Conservation (phyloP, 2,329 filamentous ascomycete species). For the Penicillium capsulatum region DNA sequence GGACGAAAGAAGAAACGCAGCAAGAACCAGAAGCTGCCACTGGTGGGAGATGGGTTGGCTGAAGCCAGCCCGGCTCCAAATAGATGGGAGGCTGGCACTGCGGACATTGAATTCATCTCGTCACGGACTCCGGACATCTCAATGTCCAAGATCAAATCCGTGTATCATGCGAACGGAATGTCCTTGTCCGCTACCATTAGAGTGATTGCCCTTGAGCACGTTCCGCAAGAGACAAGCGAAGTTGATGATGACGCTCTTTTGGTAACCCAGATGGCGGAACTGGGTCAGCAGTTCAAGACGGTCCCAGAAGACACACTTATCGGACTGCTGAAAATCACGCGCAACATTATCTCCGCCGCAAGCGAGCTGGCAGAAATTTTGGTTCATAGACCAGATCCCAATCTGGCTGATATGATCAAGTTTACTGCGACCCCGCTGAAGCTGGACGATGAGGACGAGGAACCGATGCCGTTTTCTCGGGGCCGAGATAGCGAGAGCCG, state of each 20-base stretch:
- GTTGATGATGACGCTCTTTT: conserved; percentile 43
- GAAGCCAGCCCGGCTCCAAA: conserved; percentile 36
- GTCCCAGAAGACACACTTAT: conserved; percentile 48
- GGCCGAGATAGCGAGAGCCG: conserved; percentile 1
- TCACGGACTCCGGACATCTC: conserved; percentile 48
- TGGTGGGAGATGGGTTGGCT: conserved; percentile 16
- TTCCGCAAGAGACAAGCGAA: conserved; percentile 36
- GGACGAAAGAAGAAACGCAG: conserved; percentile 39
- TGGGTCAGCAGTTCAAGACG: conserved; percentile 53
- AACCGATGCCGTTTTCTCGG: background rate
- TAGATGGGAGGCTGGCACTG: conserved; percentile 55
- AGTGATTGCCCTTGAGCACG: conserved; percentile 49
- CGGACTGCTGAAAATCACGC: conserved; percentile 54
- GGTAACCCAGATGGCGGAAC: conserved; percentile 50
- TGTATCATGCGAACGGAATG: conserved; percentile 57
- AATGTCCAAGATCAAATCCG: conserved; percentile 48
- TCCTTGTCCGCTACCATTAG: conserved; percentile 55
- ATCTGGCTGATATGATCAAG: conserved; percentile 41
- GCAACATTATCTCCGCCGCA: conserved; percentile 55
- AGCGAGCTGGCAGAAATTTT: conserved; percentile 58
- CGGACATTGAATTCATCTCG: conserved; percentile 60
- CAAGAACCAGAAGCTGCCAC: conserved; percentile 23
- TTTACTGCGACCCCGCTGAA: conserved; percentile 35
- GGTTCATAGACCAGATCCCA: conserved; percentile 34
- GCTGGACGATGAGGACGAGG: conserved; percentile 22